phyloP scores from a whole-genome alignment of 2,329 filamentous ascomycete genomes.

The Talaromyces sp. region DNA sequence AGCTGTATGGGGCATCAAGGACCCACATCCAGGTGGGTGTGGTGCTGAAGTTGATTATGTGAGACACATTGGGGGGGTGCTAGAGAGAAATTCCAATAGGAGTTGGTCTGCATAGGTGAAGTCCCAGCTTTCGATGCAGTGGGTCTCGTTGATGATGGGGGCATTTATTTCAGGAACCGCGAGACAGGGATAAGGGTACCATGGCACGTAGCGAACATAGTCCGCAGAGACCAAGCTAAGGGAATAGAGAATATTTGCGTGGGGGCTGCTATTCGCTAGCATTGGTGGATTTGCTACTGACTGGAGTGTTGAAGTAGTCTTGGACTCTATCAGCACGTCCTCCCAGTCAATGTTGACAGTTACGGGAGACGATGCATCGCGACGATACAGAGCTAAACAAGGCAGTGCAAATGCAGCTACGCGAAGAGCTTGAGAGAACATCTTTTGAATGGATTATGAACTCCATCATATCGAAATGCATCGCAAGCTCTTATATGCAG shows the following conservation, averaged over 20 bases:
- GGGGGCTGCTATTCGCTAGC: slow-evolving; percentile 5
- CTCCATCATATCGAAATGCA: neutral
- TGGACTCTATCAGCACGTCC: slow-evolving; percentile 6
- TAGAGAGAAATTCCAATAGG: neutral
- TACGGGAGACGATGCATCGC: neutral
- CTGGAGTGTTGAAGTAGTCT: slow-evolving; percentile 8
- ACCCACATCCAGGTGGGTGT: slow-evolving; percentile 11
- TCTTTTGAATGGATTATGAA: neutral
- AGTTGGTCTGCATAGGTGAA: slow-evolving; percentile 10
- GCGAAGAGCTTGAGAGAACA: neutral
- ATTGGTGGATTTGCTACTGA: slow-evolving; percentile 7
- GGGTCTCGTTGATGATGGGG: slow-evolving; percentile 3
- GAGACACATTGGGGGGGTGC: slow-evolving; percentile 5
- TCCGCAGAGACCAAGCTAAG: slow-evolving; percentile 1
- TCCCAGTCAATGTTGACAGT: slow-evolving; percentile 6
- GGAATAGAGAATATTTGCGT: slow-evolving; percentile 2
- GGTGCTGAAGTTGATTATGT: slow-evolving; percentile 10
- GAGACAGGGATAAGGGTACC: slow-evolving; percentile 7
- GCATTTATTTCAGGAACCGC: slow-evolving; percentile 5
- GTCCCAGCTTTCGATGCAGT: slow-evolving; percentile 8
- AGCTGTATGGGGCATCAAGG: slow-evolving; percentile 4
- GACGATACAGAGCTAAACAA: neutral
- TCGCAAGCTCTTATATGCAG: neutral
- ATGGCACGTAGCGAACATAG: slow-evolving; percentile 14
- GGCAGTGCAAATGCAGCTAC: slow-evolving; percentile 1